Conservation (phyloP, 441 rosid species). For the California macrophylla region DNA sequence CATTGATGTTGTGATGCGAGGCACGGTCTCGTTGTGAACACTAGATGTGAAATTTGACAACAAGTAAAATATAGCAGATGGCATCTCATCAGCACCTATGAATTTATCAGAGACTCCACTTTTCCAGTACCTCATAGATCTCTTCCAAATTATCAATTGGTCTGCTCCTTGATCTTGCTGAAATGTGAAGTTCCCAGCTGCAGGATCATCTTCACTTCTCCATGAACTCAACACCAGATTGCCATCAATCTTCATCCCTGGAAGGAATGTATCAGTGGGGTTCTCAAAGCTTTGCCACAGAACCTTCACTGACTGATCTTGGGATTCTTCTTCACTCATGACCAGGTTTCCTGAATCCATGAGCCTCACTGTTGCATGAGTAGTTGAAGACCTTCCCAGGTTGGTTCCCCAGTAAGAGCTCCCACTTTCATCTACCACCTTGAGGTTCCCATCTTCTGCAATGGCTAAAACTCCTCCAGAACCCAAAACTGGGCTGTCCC, state of each 20-base stretch:
- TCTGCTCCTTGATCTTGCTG: slow-evolving; percentile 31
- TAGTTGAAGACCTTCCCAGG: slow-evolving; percentile 19
- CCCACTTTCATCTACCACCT: slow-evolving; percentile 23
- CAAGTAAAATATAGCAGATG: slow-evolving; percentile 32
- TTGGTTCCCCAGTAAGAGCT: slow-evolving; percentile 25
- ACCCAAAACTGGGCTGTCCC: slow-evolving; percentile 35
- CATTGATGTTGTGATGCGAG: slow-evolving; percentile 8
- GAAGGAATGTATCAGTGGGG: slow-evolving; percentile 64
- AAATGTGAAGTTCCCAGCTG: slow-evolving; percentile 44
- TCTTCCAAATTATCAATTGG: slow-evolving; percentile 34
- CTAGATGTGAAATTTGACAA: slow-evolving; percentile 31
- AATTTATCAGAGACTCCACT: slow-evolving; percentile 21
- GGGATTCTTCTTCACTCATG: slow-evolving; percentile 15
- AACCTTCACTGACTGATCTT: background rate
- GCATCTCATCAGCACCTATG: slow-evolving; percentile 36
- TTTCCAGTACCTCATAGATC: slow-evolving; percentile 38
- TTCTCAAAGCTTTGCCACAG: slow-evolving; percentile 58
- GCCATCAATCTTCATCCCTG: slow-evolving; percentile 52
- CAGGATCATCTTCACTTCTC: slow-evolving; percentile 40
- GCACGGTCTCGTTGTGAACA: slow-evolving; percentile 18
- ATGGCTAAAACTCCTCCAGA: slow-evolving; percentile 22
- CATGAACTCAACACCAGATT: slow-evolving; percentile 36
- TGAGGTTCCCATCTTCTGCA: slow-evolving; percentile 34
- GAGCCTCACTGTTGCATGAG: slow-evolving; percentile 22
- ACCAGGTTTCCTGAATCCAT: slow-evolving; percentile 49